phyloP scores from a whole-genome alignment of 768 basidiomycete species.

The Crepidotus variabilis region DNA sequence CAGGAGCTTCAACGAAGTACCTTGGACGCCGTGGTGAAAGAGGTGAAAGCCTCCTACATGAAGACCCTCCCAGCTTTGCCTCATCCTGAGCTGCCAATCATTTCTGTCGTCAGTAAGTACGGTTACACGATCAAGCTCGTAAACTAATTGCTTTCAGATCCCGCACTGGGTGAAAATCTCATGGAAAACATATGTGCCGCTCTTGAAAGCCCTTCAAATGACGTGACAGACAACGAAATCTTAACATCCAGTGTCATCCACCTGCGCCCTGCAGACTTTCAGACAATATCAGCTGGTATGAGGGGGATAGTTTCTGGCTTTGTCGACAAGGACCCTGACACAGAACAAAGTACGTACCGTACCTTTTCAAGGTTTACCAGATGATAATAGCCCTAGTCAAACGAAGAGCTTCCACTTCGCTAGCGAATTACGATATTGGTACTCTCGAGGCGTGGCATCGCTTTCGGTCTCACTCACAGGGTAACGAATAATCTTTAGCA shows the following conservation, averaged over 20 bases:
- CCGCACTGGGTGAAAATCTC: conserved; percentile 42
- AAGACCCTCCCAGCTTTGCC: conserved; percentile 53
- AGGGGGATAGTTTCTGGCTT: conserved; percentile 53
- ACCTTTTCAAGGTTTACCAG: background rate
- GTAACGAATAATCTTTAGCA: conserved; percentile 18
- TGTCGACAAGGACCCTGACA: conserved; percentile 30
- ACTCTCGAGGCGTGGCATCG: conserved; percentile 60
- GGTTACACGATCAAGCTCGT: background rate
- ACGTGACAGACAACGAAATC: conserved; percentile 10
- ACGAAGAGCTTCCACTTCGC: conserved; percentile 42
- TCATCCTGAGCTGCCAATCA: conserved; percentile 54
- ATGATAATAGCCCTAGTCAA: conserved; percentile 13
- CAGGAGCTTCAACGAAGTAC: conserved; percentile 45
- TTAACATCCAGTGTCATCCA: conserved; percentile 28
- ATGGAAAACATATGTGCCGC: conserved; percentile 36
- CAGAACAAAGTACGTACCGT: conserved; percentile 18
- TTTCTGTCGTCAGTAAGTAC: conserved; percentile 50
- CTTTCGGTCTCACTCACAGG: conserved; percentile 31
- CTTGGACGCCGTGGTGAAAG: conserved; percentile 37
- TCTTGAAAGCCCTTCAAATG: conserved; percentile 26
- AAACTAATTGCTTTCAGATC: conserved; percentile 25
- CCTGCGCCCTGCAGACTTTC: conserved; percentile 56
- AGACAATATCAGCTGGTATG: conserved; percentile 49
- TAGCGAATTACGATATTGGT: conserved; percentile 61
- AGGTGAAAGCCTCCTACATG: conserved; percentile 41